Percentiles rank a stretch among this genome's conserved stretches.
phyloP scores from a whole-genome alignment of 768 basidiomycete genomes.

The Lentinula sp. region DNA sequence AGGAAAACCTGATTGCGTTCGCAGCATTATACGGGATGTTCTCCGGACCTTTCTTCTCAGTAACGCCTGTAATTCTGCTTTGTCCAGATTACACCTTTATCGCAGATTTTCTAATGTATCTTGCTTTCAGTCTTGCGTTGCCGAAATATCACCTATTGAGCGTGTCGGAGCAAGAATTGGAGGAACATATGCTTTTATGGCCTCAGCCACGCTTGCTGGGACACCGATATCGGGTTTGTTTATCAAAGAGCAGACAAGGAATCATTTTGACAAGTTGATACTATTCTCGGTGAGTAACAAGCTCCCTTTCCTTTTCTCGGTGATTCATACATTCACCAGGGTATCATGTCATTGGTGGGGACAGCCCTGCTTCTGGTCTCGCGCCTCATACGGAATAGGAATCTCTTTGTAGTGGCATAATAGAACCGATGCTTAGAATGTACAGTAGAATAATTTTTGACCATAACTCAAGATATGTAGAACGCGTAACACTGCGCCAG shows the following conservation, averaged over 20 bases:
- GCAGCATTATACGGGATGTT: conserved; percentile 18
- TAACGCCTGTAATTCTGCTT: conserved; percentile 12
- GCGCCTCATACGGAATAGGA: background rate
- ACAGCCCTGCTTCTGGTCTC: background rate
- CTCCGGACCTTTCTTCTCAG: conserved; percentile 19
- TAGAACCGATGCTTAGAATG: no score
- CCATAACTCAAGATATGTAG: no score
- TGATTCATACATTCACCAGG: background rate
- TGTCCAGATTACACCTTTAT: no score
- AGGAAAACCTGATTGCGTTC: conserved; percentile 18
- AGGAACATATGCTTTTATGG: conserved; percentile 17
- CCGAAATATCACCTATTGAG: conserved; percentile 16
- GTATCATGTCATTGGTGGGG: background rate
- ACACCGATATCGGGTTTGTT: conserved; percentile 18
- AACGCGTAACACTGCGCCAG: no score
- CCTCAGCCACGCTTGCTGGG: conserved; percentile 18
- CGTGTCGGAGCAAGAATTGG: conserved; percentile 21
- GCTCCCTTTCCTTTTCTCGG: background rate
- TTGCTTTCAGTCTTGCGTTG: conserved; percentile 13
- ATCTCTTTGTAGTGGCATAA: background rate
- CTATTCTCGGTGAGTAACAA: conserved; percentile 16
- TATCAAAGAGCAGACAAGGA: conserved; percentile 10
- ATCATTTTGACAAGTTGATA: conserved; percentile 17
- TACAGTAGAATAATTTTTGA: no score
- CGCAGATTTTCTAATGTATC: background rate